phyloP scores from a whole-genome alignment of 2,329 filamentous ascomycete species.

The Tolypocladium sp. region DNA sequence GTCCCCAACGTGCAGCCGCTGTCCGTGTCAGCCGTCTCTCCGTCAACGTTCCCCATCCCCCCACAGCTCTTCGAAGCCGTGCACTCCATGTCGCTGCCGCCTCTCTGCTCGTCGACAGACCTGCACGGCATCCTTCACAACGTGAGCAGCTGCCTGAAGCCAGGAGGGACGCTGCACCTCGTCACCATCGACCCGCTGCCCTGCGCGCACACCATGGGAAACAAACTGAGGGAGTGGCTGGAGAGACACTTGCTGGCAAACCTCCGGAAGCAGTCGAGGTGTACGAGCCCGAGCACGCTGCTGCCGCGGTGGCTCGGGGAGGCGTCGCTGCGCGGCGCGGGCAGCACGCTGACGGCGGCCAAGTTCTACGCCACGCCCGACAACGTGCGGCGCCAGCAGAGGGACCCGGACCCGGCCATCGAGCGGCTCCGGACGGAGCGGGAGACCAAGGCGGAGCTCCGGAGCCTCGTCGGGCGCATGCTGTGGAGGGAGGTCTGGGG shows the following conservation, averaged over 20 bases:
- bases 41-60: slow-evolving; percentile 26
- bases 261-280: slow-evolving; percentile 48
- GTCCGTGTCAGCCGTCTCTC: slow-evolving; percentile 26
- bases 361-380: slow-evolving; percentile 37
- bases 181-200: slow-evolving; percentile 56
- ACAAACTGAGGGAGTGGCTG: slow-evolving; percentile 50
- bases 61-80: slow-evolving; percentile 37
- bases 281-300: slow-evolving; percentile 46
- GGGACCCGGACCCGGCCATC: slow-evolving; percentile 13
- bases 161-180: slow-evolving; percentile 47
- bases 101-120: slow-evolving; percentile 45
- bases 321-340: slow-evolving; percentile 38
- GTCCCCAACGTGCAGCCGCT: slow-evolving; percentile 32
- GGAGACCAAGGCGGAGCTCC: slow-evolving; percentile 35
- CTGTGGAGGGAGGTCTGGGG: slow-evolving; percentile 57
- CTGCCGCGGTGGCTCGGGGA: slow-evolving; percentile 52
- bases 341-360: slow-evolving; percentile 37
- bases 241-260: slow-evolving; percentile 51
- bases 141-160: slow-evolving; percentile 45
- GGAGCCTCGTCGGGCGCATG: slow-evolving; percentile 43
- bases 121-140: slow-evolving; percentile 47
- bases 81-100: slow-evolving; percentile 46
- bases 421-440: slow-evolving; percentile 13
- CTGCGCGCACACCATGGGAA: slow-evolving; percentile 44
- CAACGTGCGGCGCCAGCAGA: slow-evolving; percentile 12